phyloP scores from a whole-genome alignment of 225 moss, liverwort and hornwort genomes.

The Lunularia cruciata region DNA sequence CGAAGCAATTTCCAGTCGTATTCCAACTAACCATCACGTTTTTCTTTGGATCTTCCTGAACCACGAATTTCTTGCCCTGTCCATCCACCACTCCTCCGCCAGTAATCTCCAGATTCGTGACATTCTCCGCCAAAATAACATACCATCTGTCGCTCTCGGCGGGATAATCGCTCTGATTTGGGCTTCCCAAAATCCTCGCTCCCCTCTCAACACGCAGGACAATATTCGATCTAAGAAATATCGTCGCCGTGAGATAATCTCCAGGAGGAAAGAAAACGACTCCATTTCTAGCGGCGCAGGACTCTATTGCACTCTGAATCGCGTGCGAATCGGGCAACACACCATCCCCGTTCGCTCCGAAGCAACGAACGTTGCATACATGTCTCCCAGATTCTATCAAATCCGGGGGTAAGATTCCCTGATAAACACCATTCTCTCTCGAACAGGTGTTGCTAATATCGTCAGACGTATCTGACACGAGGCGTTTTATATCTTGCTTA shows the following conservation, averaged over 20 bases:
- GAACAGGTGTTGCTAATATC: background rate
- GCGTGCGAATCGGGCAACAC: conserved; percentile 52
- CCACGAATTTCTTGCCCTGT: conserved; percentile 66
- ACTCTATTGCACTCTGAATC: conserved; percentile 62
- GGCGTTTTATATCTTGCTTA: background rate
- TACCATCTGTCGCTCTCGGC: conserved; percentile 46
- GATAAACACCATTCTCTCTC: too few species aligned
- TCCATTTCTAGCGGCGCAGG: conserved; percentile 55
- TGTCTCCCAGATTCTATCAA: background rate
- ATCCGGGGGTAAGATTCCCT: background rate
- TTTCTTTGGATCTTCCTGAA: conserved; percentile 58
- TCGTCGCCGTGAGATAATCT: conserved; percentile 63
- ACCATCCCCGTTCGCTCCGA: conserved; percentile 63
- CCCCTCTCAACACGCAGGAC: conserved; percentile 52
- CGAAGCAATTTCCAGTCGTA: conserved; percentile 61
- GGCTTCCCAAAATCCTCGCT: conserved; percentile 64
- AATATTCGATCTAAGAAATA: conserved; percentile 62
- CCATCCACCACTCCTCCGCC: conserved; percentile 77
- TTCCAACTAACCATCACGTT: conserved; percentile 98
- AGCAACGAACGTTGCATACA: conserved; percentile 47
- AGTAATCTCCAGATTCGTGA: conserved; percentile 65
- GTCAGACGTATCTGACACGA: background rate
- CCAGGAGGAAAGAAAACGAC: conserved; percentile 65
- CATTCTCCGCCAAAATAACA: conserved; percentile 68
- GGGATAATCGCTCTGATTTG: conserved; percentile 56